These are phyloP conservation scores for Daldinia childiae DNA, from an alignment of 495 filamentous ascomycete species.

Conservation along the genomic window DNA sequence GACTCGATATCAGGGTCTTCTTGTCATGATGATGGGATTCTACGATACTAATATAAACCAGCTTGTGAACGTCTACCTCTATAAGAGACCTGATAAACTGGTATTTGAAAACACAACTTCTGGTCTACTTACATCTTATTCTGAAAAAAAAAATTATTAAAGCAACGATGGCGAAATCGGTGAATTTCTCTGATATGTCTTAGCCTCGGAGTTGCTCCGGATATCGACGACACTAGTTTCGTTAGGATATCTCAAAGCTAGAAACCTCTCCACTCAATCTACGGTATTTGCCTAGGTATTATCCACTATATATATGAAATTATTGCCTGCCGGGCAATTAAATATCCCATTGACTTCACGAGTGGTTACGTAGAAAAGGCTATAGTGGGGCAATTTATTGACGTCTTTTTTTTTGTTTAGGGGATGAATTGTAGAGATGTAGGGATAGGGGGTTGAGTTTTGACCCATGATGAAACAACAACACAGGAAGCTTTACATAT, in stretches of 20 bases:
- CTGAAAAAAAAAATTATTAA: not conserved
- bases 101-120: not conserved
- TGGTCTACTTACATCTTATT: not conserved
- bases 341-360: not conserved
- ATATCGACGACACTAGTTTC: conserved; percentile 2
- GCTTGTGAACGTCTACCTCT: not conserved
- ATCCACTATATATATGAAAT: not conserved
- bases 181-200: not conserved
- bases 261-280: not conserved
- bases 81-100: not conserved
- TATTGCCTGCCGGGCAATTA: not conserved
- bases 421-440: not conserved
- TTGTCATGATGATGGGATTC: conserved; percentile 2
- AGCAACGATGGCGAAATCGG: not conserved
- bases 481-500: not conserved
- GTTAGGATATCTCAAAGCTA: not conserved
- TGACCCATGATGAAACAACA: not conserved
- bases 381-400: not conserved
- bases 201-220: not conserved
- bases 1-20: not conserved
- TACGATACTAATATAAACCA: not conserved
- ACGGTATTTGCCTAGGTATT: not conserved
- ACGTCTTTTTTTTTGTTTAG: not conserved
- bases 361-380: not conserved
- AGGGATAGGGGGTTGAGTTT: not conserved